A percentile compares a stretch with the other conserved stretches of the same genome.
phyloP scores from a whole-genome alignment of 768 basidiomycete genomes.

The Tylopilus vinaceipallidus region DNA sequence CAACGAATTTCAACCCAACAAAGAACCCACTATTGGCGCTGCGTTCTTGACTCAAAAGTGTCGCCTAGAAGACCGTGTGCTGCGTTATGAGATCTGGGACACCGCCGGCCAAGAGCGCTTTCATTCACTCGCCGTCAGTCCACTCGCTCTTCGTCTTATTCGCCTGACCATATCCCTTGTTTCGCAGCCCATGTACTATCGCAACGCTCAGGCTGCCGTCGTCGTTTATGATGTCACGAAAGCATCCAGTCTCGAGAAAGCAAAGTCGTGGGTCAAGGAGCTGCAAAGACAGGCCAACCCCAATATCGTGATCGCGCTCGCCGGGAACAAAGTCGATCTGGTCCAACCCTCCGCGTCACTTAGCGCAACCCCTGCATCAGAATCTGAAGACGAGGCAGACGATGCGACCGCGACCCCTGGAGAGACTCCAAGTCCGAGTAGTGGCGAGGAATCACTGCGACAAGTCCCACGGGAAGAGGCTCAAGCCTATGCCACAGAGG shows the following conservation, averaged over 20 bases:
- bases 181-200: slow-evolving; percentile 93
- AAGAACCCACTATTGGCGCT: slow-evolving; percentile 97
- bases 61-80: slow-evolving; percentile 88
- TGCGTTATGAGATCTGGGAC: slow-evolving; percentile 97
- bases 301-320: slow-evolving; percentile 97
- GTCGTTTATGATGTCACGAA: slow-evolving; percentile 99
- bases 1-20: slow-evolving; percentile 98
- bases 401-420: slow-evolving; percentile 90
- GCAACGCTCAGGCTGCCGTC: slow-evolving; percentile 96
- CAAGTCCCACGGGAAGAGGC: slow-evolving; percentile 96
- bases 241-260: slow-evolving; percentile 93
- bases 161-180: slow-evolving; percentile 8
- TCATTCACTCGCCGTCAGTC: slow-evolving; percentile 88
- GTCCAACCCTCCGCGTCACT: slow-evolving; percentile 64
- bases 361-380: slow-evolving; percentile 49
- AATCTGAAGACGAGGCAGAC: slow-evolving; percentile 86
- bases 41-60: slow-evolving; percentile 96
- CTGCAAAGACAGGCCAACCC: slow-evolving; percentile 98
- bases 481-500: slow-evolving; percentile 92
- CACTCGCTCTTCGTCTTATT: not conserved
- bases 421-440: slow-evolving; percentile 51
- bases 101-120: slow-evolving; percentile 96
- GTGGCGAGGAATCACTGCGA: slow-evolving; percentile 68
- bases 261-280: slow-evolving; percentile 99
- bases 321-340: slow-evolving; percentile 96